Conservation (phyloP, 1,284 basidiomycete species). For the Ceratobasidium sp. region DNA sequence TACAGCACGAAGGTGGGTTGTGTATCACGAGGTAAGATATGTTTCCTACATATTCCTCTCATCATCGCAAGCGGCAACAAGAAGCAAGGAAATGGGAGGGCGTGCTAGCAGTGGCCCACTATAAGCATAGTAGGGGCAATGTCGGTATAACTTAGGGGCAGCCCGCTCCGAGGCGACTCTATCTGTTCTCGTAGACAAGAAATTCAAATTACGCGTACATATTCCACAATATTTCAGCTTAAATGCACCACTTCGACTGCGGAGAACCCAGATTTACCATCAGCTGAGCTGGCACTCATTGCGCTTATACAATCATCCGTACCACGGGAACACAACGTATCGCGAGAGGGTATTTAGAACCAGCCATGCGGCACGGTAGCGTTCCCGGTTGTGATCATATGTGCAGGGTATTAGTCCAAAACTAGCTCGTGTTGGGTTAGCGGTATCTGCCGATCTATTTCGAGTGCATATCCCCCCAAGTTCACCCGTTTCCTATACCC, state of each 20-base stretch:
- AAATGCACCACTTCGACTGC: neutral
- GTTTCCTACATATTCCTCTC: neutral
- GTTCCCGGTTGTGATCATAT: neutral
- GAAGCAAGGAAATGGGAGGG: neutral
- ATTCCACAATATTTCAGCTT: neutral
- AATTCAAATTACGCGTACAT: neutral
- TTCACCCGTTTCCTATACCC: too few relatives aligned
- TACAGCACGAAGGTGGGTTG: too few relatives aligned
- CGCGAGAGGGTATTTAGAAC: neutral
- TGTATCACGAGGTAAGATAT: neutral
- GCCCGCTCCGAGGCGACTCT: neutral
- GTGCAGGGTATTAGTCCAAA: neutral
- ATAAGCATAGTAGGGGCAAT: neutral
- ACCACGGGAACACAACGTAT: neutral
- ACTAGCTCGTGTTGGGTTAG: too few relatives aligned
- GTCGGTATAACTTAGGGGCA: neutral
- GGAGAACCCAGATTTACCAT: neutral
- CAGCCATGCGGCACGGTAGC: neutral
- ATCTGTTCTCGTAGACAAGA: neutral
- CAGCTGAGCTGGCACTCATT: neutral
- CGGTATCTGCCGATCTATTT: too few relatives aligned
- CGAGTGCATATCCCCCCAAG: too few relatives aligned
- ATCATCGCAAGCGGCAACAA: neutral
- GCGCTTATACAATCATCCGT: neutral
- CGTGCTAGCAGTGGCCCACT: neutral